These are phyloP conservation scores for Mucuna pruriens DNA, from an alignment of 306 rosid genomes.

Conservation along the genomic window DNA sequence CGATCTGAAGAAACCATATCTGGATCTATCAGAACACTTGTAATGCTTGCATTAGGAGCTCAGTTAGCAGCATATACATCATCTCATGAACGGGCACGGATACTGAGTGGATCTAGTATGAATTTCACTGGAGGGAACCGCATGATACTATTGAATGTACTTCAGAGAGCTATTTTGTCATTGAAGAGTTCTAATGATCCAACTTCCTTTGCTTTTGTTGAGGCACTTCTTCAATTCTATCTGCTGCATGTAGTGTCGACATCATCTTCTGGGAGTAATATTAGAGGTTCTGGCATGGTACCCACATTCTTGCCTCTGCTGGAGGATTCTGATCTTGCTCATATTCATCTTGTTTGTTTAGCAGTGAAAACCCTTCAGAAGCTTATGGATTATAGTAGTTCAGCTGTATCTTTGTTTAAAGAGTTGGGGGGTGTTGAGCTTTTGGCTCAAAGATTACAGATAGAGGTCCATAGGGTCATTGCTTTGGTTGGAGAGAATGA, in stretches of 20 bases:
- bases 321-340: constrained; percentile 91
- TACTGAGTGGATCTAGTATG: constrained; percentile 86
- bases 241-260: constrained; percentile 95
- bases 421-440: constrained; percentile 95
- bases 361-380: constrained; percentile 97
- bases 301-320: constrained; percentile 94
- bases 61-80: constrained; percentile 96
- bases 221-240: constrained; percentile 97
- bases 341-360: constrained; percentile 89
- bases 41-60: constrained; percentile 98
- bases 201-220: constrained; percentile 89
- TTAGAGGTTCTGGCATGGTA: constrained; percentile 98
- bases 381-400: constrained; percentile 96
- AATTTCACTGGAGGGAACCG: constrained; percentile 97
- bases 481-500: constrained; percentile 59
- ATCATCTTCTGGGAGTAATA: constrained; percentile 86
- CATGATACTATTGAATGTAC: constrained; percentile 91
- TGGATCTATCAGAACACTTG: constrained; percentile 89
- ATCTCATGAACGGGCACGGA: constrained; percentile 92
- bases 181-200: constrained; percentile 86
- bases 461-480: constrained; percentile 85
- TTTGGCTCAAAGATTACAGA: constrained; percentile 84
- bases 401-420: constrained; percentile 92
- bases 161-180: constrained; percentile 86
- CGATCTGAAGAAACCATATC: constrained; percentile 87